Base-by-base conservation (phyloP, 768 basidiomycete genomes). In the Suillus americanus region DNA sequence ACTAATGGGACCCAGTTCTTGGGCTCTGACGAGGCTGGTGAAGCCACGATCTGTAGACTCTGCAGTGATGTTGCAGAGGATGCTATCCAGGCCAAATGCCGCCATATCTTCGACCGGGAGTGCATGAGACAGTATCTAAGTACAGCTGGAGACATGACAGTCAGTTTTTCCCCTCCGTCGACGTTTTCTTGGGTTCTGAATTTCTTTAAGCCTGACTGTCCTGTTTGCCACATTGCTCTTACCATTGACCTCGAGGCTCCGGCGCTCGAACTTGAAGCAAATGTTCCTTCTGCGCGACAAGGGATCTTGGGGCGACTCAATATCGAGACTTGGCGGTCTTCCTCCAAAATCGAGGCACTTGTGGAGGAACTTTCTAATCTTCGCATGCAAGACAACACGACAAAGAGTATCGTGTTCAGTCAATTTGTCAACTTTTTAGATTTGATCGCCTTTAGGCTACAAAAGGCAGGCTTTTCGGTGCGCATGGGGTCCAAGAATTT, bases 51-150 rank as follows among this genome's bases (percentile, higher is more conserved):
- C 9, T 99, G 97, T 73, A 85, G 97, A 62, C 79, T 99, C n/a
- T 99, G 97, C 77, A 94, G 95, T 70, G 97, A 99, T 69, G 83
- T 97, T 46, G 97, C 94, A 0, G 97, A 99, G 77, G 97, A 99
- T 71, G 95, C 97, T 3, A 98, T 99, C 67, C 88, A 94, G 72
- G 89, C 95, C 30, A 92, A 89, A 69, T 99, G 97, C 73, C 87
- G 86, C 46, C 97, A 99, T 73, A 89, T 97, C 66, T 99, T 97
- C 71, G 95, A 98, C 74, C 86, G 97, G 62, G 93, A 95, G 73
- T 99, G 97, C 71, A 96, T 99, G 76, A 89, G 86, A 71, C 94
- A 96, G 75, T 98, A 98, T 73, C 82, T 99, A 56, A 86, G 92
- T 68, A 85, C 89, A 1, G 83, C 86, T 20, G 79, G 89, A 37